Evolutionary conservation across 352 stramenopile genomes (phyloP).

Genomic region (Globisporangium recalcitrans): DNA sequence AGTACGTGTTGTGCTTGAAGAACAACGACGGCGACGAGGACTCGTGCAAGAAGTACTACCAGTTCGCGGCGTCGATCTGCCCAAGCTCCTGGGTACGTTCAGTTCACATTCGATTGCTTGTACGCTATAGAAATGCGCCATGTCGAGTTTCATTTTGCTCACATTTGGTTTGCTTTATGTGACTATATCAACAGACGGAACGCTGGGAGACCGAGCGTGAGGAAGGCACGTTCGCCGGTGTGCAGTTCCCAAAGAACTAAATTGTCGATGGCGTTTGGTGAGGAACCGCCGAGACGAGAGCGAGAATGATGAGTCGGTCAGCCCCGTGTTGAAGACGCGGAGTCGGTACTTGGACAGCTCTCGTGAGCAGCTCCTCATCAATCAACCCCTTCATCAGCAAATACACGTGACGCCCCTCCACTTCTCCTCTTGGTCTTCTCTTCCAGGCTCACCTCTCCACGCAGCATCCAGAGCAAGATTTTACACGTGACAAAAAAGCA

Average conservation of each 20-base stretch:
- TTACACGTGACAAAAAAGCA: slow-evolving; percentile 1
- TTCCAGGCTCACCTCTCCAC: not conserved
- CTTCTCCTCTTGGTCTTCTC: not conserved
- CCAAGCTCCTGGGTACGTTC: slow-evolving; percentile 65
- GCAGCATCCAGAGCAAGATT: not conserved
- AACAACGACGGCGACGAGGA: slow-evolving; percentile 93
- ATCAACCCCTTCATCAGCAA: slow-evolving; percentile 2
- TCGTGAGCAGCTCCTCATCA: not conserved
- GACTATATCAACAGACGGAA: slow-evolving; percentile 37
- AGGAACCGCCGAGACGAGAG: not conserved
- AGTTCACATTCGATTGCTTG: not conserved
- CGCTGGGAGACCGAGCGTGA: slow-evolving; percentile 82
- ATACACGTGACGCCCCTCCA: slow-evolving; percentile 2
- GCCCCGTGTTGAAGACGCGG: not conserved
- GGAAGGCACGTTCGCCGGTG: slow-evolving; percentile 75
- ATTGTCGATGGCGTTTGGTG: not conserved
- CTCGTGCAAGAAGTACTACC: slow-evolving; percentile 78
- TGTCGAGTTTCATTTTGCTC: not conserved
- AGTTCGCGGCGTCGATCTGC: slow-evolving; percentile 71
- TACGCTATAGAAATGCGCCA: slow-evolving; percentile 7
- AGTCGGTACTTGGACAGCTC: not conserved
- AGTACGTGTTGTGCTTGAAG: slow-evolving; percentile 96
- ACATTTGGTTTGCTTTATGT: not conserved
- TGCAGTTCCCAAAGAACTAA: slow-evolving; percentile 74
- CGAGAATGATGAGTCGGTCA: not conserved